A percentile compares a stretch with the other conserved stretches of the same genome.
These are phyloP conservation scores for Trichomonas gallinae DNA, from an alignment of 208 protist genomes.

Conservation along the genomic window DNA sequence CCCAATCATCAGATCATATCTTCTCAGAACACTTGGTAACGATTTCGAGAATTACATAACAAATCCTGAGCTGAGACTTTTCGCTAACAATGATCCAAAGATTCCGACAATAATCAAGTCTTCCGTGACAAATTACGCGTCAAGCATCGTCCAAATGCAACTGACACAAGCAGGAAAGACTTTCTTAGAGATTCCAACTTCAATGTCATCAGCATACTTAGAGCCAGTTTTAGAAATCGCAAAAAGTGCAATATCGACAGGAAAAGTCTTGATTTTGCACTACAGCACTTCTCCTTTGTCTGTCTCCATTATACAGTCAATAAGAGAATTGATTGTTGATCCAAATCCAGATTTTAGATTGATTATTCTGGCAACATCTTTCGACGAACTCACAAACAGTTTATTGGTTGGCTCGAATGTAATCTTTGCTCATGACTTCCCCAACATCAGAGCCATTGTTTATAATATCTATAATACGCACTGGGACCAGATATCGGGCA, in stretches of 20 bases:
- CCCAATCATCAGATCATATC: neutral
- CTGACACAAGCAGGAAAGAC: neutral
- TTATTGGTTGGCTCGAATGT: neutral
- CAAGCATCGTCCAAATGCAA: neutral
- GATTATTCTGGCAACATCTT: neutral
- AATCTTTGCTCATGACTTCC: neutral
- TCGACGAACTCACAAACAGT: neutral
- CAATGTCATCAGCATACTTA: neutral
- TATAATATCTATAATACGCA: neutral
- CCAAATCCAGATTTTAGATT: neutral
- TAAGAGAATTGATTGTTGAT: neutral
- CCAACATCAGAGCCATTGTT: neutral
- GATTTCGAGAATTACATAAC: neutral
- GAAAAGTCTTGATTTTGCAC: neutral
- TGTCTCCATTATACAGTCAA: neutral
- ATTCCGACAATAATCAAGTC: neutral
- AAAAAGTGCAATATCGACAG: neutral
- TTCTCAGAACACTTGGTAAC: neutral
- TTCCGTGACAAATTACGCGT: neutral
- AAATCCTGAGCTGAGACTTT: neutral
- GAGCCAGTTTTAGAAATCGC: neutral
- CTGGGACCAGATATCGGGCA: neutral
- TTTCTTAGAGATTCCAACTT: neutral
- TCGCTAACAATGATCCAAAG: neutral
- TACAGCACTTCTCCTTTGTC: neutral